phyloP scores from a whole-genome alignment of 2,329 filamentous ascomycete species.

The Fusarium pseudograminearum region DNA sequence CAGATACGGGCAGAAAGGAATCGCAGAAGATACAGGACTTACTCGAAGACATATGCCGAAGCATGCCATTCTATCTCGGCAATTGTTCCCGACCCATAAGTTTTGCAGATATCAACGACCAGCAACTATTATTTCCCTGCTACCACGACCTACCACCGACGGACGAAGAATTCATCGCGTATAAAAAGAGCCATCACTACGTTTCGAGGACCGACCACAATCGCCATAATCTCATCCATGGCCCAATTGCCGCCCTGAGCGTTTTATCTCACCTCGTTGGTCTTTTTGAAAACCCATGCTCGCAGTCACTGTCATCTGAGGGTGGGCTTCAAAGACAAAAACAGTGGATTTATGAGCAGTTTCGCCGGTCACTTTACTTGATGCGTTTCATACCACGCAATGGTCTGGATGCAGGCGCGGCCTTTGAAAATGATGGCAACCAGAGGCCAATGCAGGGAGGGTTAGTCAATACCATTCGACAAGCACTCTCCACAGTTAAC shows the following conservation, averaged over 20 bases:
- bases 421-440: rapidly evolving
- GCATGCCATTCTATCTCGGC: constrained; percentile 38
- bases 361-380: background rate
- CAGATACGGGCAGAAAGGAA: rapidly evolving
- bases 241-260: constrained; percentile 12
- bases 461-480: background rate
- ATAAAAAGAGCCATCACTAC: constrained; percentile 2
- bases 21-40: background rate
- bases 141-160: constrained; percentile 16
- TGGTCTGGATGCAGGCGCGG: rapidly evolving
- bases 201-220: constrained; percentile 22
- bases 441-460: too few relatives aligned
- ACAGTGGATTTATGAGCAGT: background rate
- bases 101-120: background rate
- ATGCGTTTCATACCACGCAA: background rate
- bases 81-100: background rate
- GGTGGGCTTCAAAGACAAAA: background rate
- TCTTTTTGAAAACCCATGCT: background rate
- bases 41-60: constrained; percentile 19
- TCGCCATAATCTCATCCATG: constrained; percentile 23
- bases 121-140: constrained; percentile 3
- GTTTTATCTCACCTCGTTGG: constrained; percentile 8
- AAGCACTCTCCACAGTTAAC: constrained; percentile 3
- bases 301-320: background rate
- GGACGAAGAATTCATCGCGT: background rate